Evolutionary conservation across 768 basidiomycete genomes (phyloP).

Genomic region (Zangia roseola): DNA sequence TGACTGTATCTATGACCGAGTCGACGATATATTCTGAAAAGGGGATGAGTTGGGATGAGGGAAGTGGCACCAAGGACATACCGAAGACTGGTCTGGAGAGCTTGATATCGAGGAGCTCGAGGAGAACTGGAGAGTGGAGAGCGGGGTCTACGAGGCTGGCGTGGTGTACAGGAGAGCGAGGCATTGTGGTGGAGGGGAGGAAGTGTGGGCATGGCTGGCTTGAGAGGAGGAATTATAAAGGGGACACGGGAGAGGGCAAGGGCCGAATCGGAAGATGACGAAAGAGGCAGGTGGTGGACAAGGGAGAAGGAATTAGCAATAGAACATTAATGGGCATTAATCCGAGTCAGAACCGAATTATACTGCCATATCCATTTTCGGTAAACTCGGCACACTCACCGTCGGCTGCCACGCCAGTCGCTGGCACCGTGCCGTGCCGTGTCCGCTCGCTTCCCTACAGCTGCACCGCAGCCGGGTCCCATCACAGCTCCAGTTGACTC

Average conservation of each 20-base stretch:
- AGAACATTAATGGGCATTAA: conserved; percentile 12
- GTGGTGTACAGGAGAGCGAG: conserved; percentile 39
- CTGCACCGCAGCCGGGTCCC: too few relatives aligned
- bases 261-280: conserved; percentile 35
- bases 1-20: conserved; percentile 67
- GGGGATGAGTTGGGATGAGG: not conserved
- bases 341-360: conserved; percentile 2
- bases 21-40: conserved; percentile 68
- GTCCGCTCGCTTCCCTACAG: too few relatives aligned
- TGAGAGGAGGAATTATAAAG: conserved; percentile 31
- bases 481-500: too few relatives aligned
- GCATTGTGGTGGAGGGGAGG: conserved; percentile 12
- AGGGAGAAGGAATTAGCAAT: conserved; percentile 30
- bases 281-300: conserved; percentile 26
- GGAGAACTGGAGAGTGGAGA: conserved; percentile 60
- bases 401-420: not conserved
- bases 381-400: not conserved
- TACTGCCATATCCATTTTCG: conserved; percentile 1
- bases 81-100: conserved; percentile 62
- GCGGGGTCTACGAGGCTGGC: conserved; percentile 63
- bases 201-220: conserved; percentile 9
- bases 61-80: conserved; percentile 34
- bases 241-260: conserved; percentile 26
- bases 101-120: conserved; percentile 68
- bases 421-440: too few relatives aligned